A percentile compares a stretch with the other conserved stretches of the same genome.
Conservation (phyloP, 2,329 filamentous ascomycete genomes). For the Aspergillus unguis region DNA sequence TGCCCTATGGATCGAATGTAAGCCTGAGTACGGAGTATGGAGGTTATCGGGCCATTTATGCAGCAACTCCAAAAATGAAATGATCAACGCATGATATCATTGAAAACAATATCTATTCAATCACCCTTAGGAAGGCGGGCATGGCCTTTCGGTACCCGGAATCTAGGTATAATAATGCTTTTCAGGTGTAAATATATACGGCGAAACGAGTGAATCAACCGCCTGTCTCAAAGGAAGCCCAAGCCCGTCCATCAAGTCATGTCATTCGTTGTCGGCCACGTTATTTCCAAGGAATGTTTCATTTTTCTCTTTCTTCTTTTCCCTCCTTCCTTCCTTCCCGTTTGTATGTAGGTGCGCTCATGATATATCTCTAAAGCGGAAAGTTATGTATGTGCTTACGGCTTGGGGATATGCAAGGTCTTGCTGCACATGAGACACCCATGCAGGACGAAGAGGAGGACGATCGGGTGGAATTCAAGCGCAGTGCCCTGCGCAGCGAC, state of each 20-base stretch:
- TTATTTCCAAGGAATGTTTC: conserved; percentile 16
- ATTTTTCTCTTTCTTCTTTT: conserved; percentile 8
- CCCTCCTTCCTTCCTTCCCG: conserved; percentile 5
- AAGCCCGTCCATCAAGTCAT: conserved; percentile 4
- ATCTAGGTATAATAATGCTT: not conserved
- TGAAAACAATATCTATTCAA: not conserved
- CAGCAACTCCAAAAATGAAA: no score
- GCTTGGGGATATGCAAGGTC: conserved; percentile 92
- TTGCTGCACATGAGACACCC: conserved; percentile 95
- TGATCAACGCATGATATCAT: no score
- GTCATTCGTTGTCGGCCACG: conserved; percentile 14
- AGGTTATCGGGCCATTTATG: no score
- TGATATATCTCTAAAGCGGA: conserved; percentile 17
- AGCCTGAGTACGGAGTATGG: no score
- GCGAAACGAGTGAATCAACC: not conserved
- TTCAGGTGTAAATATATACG: conserved; percentile 4
- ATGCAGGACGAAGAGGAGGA: conserved; percentile 77
- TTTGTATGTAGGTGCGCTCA: conserved; percentile 19
- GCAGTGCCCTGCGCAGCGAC: conserved; percentile 62
- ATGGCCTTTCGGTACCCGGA: not conserved
- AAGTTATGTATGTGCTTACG: conserved; percentile 32
- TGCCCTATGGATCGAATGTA: no score
- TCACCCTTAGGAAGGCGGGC: not conserved
- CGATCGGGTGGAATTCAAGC: conserved; percentile 81
- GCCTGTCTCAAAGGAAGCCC: not conserved